A percentile compares a stretch with the other conserved stretches of the same genome.
phyloP scores from a whole-genome alignment of 352 stramenopile genomes.

The Hyaloperonospora brassicae region DNA sequence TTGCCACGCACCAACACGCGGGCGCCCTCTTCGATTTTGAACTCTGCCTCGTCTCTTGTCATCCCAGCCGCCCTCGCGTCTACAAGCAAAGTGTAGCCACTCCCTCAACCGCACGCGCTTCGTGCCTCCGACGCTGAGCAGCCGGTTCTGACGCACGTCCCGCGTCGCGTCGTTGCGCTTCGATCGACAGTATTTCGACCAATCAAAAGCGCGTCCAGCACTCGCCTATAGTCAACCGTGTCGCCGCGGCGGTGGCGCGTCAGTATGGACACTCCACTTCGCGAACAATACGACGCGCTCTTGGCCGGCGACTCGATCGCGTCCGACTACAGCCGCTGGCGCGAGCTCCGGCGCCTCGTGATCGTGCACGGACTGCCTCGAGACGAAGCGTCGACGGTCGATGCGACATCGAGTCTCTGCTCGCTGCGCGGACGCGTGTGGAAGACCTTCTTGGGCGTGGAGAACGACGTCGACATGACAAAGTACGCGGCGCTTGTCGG shows the following conservation, averaged over 20 bases:
- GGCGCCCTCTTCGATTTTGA: conserved; percentile 21
- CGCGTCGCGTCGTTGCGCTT: background rate
- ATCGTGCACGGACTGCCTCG: conserved; percentile 70
- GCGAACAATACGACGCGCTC: conserved; percentile 20
- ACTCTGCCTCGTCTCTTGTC: conserved; percentile 7
- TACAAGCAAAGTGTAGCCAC: background rate
- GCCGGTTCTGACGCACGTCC: background rate
- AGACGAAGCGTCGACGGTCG: conserved; percentile 21
- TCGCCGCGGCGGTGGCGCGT: too few species aligned
- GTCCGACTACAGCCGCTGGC: conserved; percentile 64
- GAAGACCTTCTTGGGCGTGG: conserved; percentile 83
- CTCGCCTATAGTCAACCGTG: background rate
- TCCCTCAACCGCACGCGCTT: background rate
- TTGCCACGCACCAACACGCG: conserved; percentile 77
- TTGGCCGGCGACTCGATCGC: conserved; percentile 33
- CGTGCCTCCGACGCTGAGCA: too few species aligned
- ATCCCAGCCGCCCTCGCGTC: conserved; percentile 3
- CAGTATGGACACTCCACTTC: conserved; percentile 7
- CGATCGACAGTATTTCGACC: conserved; percentile 6
- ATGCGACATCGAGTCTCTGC: conserved; percentile 25
- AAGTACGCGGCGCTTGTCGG: conserved; percentile 66
- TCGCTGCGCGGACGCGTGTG: conserved; percentile 81
- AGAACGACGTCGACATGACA: conserved; percentile 43
- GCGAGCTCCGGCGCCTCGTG: conserved; percentile 75
- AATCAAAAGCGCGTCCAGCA: conserved; percentile 1